Evolutionary conservation across 257 asterid species (phyloP).

Genomic region (Primulina tabacum): DNA sequence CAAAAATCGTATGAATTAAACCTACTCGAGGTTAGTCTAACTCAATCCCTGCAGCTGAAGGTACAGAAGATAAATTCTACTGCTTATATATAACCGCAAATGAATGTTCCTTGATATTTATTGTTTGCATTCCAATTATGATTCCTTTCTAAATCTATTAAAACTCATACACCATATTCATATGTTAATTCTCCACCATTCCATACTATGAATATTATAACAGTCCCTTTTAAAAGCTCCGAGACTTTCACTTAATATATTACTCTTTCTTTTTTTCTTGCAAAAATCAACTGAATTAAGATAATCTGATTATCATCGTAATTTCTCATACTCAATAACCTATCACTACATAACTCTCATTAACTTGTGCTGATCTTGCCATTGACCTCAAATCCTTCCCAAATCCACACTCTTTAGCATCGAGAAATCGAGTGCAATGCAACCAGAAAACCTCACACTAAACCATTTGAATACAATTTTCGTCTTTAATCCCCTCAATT

Average conservation of each 20-base stretch:
- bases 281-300: neutral
- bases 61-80: neutral
- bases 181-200: too few species aligned
- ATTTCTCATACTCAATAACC: neutral
- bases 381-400: neutral
- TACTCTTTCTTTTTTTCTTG: neutral
- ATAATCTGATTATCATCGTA: neutral
- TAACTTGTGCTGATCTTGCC: neutral
- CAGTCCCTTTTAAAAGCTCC: neutral
- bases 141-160: neutral
- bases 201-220: neutral
- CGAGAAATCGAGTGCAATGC: neutral
- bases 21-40: conserved; percentile 1
- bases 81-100: neutral
- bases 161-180: neutral
- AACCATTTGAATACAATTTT: neutral
- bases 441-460: neutral
- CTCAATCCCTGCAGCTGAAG: neutral
- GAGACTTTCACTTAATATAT: neutral
- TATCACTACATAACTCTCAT: neutral
- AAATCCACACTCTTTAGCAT: neutral
- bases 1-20: conserved; percentile 10
- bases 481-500: neutral
- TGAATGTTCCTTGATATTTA: neutral
- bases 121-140: neutral